Conservation (phyloP, 179 eudicot species). For the Silene coronaria region DNA sequence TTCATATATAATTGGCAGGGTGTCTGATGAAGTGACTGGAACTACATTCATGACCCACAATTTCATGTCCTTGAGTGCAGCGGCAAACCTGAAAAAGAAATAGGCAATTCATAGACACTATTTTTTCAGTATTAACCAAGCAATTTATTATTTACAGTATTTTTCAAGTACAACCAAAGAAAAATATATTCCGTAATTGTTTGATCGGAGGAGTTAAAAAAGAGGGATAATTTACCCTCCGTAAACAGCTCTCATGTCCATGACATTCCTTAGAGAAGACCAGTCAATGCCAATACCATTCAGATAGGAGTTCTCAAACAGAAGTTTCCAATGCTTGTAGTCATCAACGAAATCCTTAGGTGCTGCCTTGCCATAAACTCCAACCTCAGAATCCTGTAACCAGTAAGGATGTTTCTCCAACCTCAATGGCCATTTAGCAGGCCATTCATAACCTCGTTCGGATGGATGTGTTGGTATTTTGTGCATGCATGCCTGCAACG, state of each 20-base stretch:
- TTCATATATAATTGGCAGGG: slow-evolving; percentile 41
- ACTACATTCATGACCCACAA: slow-evolving; percentile 52
- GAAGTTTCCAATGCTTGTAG: slow-evolving; percentile 36
- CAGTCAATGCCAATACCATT: slow-evolving; percentile 47
- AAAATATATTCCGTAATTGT: background rate
- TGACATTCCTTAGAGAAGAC: slow-evolving; percentile 43
- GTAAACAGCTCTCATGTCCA: slow-evolving; percentile 48
- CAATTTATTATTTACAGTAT: background rate
- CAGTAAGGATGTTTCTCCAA: slow-evolving; percentile 38
- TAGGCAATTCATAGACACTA: background rate
- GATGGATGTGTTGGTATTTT: slow-evolving; percentile 36
- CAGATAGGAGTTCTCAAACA: slow-evolving; percentile 36
- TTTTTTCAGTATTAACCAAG: background rate
- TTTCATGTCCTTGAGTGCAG: slow-evolving; percentile 42
- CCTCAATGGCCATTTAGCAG: slow-evolving; percentile 41
- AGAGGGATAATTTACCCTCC: slow-evolving; percentile 38
- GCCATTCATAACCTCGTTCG: slow-evolving; percentile 44
- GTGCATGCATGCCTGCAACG: slow-evolving; percentile 40
- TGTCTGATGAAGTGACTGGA: slow-evolving; percentile 38
- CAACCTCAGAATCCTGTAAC: slow-evolving; percentile 32
- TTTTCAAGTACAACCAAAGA: background rate
- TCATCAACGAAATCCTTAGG: slow-evolving; percentile 39
- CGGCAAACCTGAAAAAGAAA: slow-evolving; percentile 35
- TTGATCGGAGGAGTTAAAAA: background rate
- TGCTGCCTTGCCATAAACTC: slow-evolving; percentile 37